Evolutionary conservation across 441 rosid species (phyloP), one percentile per base, ranked within the genome.

Genomic region (Pelargonium myrrhifolium): DNA sequence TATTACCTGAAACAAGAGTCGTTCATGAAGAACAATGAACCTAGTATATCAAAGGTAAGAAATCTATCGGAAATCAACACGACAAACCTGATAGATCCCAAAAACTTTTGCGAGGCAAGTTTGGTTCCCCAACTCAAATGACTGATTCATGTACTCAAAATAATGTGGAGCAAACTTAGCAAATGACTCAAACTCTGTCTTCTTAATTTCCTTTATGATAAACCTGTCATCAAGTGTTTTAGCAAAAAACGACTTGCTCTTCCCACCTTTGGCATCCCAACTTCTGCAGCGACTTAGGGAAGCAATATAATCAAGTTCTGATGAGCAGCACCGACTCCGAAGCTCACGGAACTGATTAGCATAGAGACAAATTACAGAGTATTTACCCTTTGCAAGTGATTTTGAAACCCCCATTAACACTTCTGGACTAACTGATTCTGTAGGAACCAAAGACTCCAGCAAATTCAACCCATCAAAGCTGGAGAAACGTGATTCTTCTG

Each of bases 221-320:
- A 90, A 85, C 82, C 97, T 78, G 72, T 85, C 86, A 79, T 94
- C 99, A 65, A 88, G 73, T 53, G 98, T 94, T 81, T 92, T 94
- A 14, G 97, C 94, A 11, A 94, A 94, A 64, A 88, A 71, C 1
- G 90, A 83, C 70, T 86, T 92, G 83, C 98, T 94, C 82, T 94
- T 94, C 68, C 99, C 99, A 72, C 99, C 98, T 68, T 94, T 86
- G 40, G 99, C 99, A 86, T 90, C 94, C 99, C 99, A 94, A 39
- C 81, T 84, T 74, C 73, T 84, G 79, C 99, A 94, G 3, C 97
- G 97, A 76, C 94, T 84, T 47, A 92, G 81, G 42, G 99, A 94
- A 70, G 92, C 87, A 39, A 94, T 87, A 68, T 80, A 94, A 80
- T 86, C 91, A 65, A 83, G 79, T 86, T 92, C 99, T 11, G 97